Percentiles rank a stretch among this genome's conserved stretches.
These are phyloP conservation scores for Xenosphaeropsis pyriputrescens DNA, from an alignment of 2,329 filamentous ascomycete species.

Conservation along the genomic window DNA sequence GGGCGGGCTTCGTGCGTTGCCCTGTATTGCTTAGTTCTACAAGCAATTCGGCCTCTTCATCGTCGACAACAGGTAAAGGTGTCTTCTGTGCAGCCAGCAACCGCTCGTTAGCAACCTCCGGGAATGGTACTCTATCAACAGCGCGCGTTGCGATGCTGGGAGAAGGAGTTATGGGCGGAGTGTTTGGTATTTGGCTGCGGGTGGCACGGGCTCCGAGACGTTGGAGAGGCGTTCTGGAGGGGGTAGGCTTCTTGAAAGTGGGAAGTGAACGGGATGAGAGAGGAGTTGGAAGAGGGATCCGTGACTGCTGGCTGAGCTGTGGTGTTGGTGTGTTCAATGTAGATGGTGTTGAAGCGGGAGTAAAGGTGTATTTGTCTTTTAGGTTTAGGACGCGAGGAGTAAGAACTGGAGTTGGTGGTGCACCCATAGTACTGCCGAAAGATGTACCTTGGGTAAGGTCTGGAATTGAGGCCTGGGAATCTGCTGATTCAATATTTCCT, in stretches of 20 bases:
- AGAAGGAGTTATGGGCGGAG: constrained; percentile 12
- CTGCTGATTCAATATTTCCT: neutral
- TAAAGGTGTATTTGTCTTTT: constrained; percentile 11
- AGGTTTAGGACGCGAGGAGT: constrained; percentile 3
- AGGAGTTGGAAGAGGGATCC: no score
- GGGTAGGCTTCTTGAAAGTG: constrained; percentile 14
- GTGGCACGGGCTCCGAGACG: constrained; percentile 13
- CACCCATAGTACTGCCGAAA: constrained; percentile 8
- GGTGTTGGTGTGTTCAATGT: constrained; percentile 6
- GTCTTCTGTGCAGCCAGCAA: constrained; percentile 20
- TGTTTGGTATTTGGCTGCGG: constrained; percentile 9
- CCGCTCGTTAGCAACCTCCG: constrained; percentile 8
- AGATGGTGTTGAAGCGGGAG: neutral
- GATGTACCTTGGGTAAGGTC: constrained; percentile 10
- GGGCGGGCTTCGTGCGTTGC: no score
- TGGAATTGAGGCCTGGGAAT: constrained; percentile 9
- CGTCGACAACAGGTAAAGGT: constrained; percentile 15
- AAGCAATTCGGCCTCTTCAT: neutral
- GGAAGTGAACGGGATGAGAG: neutral
- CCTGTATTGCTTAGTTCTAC: neutral
- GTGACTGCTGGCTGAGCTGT: constrained; percentile 4
- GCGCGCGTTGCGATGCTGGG: neutral
- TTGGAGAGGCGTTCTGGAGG: constrained; percentile 16
- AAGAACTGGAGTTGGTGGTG: constrained; percentile 8
- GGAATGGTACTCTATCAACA: constrained; percentile 9